Evolutionary conservation across 306 rosid species (phyloP).

Genomic region (Trifolium fragiferum): DNA sequence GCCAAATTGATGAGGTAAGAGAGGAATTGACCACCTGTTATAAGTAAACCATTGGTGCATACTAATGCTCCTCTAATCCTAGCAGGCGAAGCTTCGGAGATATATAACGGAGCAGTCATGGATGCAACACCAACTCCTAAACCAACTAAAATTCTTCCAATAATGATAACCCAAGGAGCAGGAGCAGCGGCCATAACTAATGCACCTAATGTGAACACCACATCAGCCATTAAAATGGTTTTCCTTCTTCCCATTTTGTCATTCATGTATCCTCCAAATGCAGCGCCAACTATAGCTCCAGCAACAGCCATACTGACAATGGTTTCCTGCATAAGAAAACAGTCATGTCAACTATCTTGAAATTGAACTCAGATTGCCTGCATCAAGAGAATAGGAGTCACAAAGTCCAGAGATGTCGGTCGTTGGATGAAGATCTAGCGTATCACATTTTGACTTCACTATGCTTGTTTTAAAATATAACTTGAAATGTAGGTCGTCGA

Average conservation of each 20-base stretch:
- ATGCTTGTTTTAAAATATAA: not conserved
- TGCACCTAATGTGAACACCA: constrained; percentile 67
- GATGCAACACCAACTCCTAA: constrained; percentile 94
- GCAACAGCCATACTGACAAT: constrained; percentile 92
- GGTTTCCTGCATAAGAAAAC: constrained; percentile 61
- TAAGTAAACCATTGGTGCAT: constrained; percentile 67
- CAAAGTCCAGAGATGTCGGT: not conserved
- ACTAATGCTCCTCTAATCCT: constrained; percentile 87
- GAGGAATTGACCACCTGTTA: constrained; percentile 83
- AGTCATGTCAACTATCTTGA: not conserved
- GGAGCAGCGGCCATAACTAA: constrained; percentile 77
- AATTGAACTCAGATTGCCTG: not conserved
- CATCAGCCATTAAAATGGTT: constrained; percentile 68
- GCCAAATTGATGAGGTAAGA: constrained; percentile 80
- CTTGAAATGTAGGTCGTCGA: too few relatives aligned
- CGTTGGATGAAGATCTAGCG: not conserved
- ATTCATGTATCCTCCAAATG: constrained; percentile 83
- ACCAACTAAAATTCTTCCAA: constrained; percentile 79
- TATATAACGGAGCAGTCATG: constrained; percentile 87
- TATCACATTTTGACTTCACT: not conserved
- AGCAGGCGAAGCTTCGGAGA: constrained; percentile 89
- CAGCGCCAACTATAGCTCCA: constrained; percentile 94
- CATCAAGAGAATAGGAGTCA: not conserved
- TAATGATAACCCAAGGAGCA: constrained; percentile 67
- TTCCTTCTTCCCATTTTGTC: constrained; percentile 74